Evolutionary conservation across 2,329 filamentous ascomycete species (phyloP).

Genomic region (Epichloe gansuensis): DNA sequence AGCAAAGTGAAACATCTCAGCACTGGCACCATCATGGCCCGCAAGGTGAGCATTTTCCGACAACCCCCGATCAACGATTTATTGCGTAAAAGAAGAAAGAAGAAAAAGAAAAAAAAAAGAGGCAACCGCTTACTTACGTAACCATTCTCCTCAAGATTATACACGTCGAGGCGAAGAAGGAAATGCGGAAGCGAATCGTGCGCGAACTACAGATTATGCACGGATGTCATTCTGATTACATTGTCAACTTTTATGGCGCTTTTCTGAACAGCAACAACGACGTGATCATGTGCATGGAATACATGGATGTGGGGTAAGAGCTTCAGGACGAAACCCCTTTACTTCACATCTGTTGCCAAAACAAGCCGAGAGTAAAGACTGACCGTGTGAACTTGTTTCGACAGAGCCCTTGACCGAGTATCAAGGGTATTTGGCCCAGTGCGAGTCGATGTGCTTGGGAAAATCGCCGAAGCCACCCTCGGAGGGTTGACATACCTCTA

Average conservation of each 20-base stretch:
- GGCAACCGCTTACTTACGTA: slow-evolving; percentile 7
- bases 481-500: slow-evolving; percentile 93
- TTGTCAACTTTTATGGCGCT: slow-evolving; percentile 95
- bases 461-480: slow-evolving; percentile 92
- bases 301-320: slow-evolving; percentile 93
- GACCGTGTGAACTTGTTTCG: neutral
- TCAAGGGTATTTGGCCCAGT: slow-evolving; percentile 92
- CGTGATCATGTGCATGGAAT: slow-evolving; percentile 99
- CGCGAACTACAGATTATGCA: slow-evolving; percentile 97
- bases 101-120: neutral
- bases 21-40: slow-evolving; percentile 92
- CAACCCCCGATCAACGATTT: neutral
- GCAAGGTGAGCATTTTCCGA: slow-evolving; percentile 55
- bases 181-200: slow-evolving; percentile 92
- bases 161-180: slow-evolving; percentile 94
- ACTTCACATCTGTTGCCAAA: neutral
- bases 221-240: slow-evolving; percentile 91
- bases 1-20: slow-evolving; percentile 95
- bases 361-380: neutral
- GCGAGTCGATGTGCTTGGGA: slow-evolving; percentile 89
- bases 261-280: slow-evolving; percentile 95
- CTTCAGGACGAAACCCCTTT: slow-evolving; percentile 9
- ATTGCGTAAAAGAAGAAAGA: neutral
- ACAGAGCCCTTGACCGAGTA: slow-evolving; percentile 80
- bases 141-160: slow-evolving; percentile 54